phyloP scores from a whole-genome alignment of 257 asterid genomes.

The Solanum rostratum region DNA sequence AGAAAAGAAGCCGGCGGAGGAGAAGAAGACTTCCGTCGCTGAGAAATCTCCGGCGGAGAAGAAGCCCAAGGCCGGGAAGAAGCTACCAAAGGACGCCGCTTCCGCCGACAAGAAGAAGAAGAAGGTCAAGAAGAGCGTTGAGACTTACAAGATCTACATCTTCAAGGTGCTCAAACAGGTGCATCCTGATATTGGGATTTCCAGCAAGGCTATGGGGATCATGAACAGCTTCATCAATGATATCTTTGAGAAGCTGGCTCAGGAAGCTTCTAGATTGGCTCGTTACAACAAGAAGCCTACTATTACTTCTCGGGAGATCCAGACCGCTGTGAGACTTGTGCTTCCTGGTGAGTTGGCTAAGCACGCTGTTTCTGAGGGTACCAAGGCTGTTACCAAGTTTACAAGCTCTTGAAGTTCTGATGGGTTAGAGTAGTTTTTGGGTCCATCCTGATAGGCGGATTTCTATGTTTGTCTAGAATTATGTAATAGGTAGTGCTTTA shows the following conservation, averaged over 20 bases:
- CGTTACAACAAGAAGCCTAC: slow-evolving; percentile 62
- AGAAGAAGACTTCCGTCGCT: slow-evolving; percentile 34
- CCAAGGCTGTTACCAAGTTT: slow-evolving; percentile 57
- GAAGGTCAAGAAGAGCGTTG: slow-evolving; percentile 38
- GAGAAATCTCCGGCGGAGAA: slow-evolving; percentile 54
- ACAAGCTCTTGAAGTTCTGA: slow-evolving; percentile 32
- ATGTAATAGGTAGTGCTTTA: neutral
- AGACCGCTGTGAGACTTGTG: slow-evolving; percentile 46
- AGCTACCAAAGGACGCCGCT: slow-evolving; percentile 48
- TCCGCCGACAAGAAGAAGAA: slow-evolving; percentile 60
- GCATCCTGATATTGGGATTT: slow-evolving; percentile 52
- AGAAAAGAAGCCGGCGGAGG: slow-evolving; percentile 51
- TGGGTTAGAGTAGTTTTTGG: neutral
- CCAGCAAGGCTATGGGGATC: slow-evolving; percentile 66
- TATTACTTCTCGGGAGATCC: slow-evolving; percentile 45
- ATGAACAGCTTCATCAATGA: slow-evolving; percentile 47
- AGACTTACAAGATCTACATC: slow-evolving; percentile 67
- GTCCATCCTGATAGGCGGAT: neutral
- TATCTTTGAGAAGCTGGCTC: slow-evolving; percentile 50
- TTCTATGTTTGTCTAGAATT: neutral
- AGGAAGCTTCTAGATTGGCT: slow-evolving; percentile 44
- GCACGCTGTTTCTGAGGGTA: slow-evolving; percentile 66
- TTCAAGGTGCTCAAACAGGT: slow-evolving; percentile 62
- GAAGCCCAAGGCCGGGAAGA: slow-evolving; percentile 66
- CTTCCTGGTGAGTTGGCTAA: slow-evolving; percentile 60